phyloP scores from a whole-genome alignment of 2,329 filamentous ascomycete species.

The Pseudocercospora macadamiae region DNA sequence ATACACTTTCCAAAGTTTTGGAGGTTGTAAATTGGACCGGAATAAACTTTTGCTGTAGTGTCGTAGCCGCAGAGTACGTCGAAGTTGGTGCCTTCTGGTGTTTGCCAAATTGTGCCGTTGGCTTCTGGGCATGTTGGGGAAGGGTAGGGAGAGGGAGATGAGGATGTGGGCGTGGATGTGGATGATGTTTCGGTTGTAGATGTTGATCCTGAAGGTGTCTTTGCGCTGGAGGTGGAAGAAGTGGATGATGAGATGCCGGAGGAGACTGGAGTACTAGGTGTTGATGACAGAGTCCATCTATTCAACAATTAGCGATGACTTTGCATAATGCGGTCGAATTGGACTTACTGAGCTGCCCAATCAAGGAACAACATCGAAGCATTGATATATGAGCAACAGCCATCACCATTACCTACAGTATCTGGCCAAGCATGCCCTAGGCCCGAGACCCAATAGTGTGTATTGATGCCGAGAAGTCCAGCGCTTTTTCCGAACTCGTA shows the following conservation, averaged over 20 bases:
- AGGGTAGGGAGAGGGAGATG: background rate
- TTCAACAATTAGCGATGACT: background rate
- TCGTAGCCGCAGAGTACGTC: slow-evolving; percentile 2
- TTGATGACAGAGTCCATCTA: background rate
- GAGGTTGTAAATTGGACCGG: background rate
- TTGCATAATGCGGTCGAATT: background rate
- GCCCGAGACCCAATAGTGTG: slow-evolving; percentile 42
- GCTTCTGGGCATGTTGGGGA: slow-evolving; percentile 1
- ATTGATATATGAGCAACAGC: slow-evolving; percentile 2
- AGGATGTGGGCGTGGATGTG: background rate
- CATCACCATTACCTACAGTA: slow-evolving; percentile 14
- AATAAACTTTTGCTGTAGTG: background rate
- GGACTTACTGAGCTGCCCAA: background rate
- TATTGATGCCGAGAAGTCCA: slow-evolving; percentile 35
- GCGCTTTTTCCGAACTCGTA: slow-evolving; percentile 33
- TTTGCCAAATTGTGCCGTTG: slow-evolving; percentile 2
- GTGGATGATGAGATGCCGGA: background rate
- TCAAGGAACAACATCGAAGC: slow-evolving; percentile 2
- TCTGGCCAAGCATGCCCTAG: slow-evolving; percentile 44
- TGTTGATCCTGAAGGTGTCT: background rate
- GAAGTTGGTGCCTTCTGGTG: slow-evolving; percentile 4
- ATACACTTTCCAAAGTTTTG: slow-evolving; percentile 9
- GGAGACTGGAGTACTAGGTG: background rate
- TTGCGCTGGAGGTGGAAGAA: background rate
- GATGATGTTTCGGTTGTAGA: background rate